Evolutionary conservation across 768 basidiomycete genomes (phyloP).

Genomic region (Suillus placidus): DNA sequence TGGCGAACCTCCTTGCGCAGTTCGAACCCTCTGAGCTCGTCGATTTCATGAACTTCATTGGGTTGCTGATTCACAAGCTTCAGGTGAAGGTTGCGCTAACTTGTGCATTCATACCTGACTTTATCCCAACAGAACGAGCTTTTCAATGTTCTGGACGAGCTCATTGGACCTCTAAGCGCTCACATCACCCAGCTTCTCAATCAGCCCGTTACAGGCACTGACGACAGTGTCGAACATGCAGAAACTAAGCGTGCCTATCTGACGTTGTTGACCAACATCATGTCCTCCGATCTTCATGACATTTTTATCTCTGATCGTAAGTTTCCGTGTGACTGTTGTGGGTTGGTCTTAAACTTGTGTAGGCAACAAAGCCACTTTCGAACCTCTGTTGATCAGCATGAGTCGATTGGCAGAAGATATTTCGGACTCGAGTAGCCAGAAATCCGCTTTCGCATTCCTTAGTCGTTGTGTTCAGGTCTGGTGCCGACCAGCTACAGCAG

Average conservation of each 20-base stretch:
- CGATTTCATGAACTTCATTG: constrained; percentile 96
- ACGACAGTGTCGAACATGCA: constrained; percentile 75
- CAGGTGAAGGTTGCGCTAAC: constrained; percentile 54
- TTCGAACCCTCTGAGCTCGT: constrained; percentile 91
- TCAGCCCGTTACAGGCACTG: constrained; percentile 84
- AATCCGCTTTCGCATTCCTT: constrained; percentile 80
- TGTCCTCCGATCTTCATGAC: constrained; percentile 77
- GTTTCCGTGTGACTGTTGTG: constrained; percentile 29
- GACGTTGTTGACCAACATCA: constrained; percentile 75
- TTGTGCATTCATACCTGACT: constrained; percentile 6
- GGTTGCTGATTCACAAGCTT: constrained; percentile 86
- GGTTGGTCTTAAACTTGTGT: constrained; percentile 13
- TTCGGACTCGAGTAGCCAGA: constrained; percentile 76
- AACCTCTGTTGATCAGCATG: constrained; percentile 75
- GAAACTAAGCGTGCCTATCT: constrained; percentile 92
- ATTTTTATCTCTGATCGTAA: constrained; percentile 88
- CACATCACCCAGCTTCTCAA: constrained; percentile 80
- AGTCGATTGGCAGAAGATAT: constrained; percentile 72
- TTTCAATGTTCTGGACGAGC: constrained; percentile 85
- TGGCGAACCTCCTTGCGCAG: constrained; percentile 87
- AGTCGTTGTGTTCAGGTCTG: constrained; percentile 66
- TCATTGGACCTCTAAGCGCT: constrained; percentile 82
- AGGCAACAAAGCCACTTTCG: constrained; percentile 71
- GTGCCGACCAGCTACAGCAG: constrained; percentile 54
- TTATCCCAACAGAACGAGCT: constrained; percentile 65